Base-by-base conservation (phyloP, 768 basidiomycete species). In the Crucibulum laeve region DNA sequence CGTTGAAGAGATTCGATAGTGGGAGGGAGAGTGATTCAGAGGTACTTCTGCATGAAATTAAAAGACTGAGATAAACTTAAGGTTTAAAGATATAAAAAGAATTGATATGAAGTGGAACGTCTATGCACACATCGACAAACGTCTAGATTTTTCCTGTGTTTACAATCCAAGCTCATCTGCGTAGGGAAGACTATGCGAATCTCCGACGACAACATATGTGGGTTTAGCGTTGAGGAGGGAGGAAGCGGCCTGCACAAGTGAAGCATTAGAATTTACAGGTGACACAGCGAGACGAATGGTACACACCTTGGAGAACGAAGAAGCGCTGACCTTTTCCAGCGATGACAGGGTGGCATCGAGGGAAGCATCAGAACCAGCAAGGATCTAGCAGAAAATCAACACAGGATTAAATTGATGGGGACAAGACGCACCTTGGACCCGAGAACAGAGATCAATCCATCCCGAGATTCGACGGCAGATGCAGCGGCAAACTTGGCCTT, bases 401-500 rank as follows among this genome's bases (percentile, higher is more conserved):
- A 38, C 7, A 43, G 15, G 15, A 23, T 15, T 37, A 24, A 23
- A 10, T 22, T 10, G 21, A 4, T 21, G 17, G n/a, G 24, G n/a
- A 36, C 8, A 5, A 19, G 7, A 23, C 11, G 18, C 48, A 88
- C 89, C 71, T 84, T 80, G 22, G 79, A 60, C 23, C 84, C 87
- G 43, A 91, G 59, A 25, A 75, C 61, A 22, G 70, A 65, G 22
- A 86, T 60, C 23, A 88, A 57, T 15, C 88, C 87, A 6, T 82
- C 81, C 44, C 89, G 70, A 44, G 70, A 72, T 49, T 99, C 95
- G 22, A 76, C 53, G 38, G 75, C 69, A 44, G 67, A 71, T 2
- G 93, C 94, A 52, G 85, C 79, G 39, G 76, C 67, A 58, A 97
- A 94, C 65, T 87, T 93, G 49, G 95, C 91, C 62, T 91, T 91